phyloP scores from a whole-genome alignment of 345 rosid genomes.

The Crucihimalaya himalaica region DNA sequence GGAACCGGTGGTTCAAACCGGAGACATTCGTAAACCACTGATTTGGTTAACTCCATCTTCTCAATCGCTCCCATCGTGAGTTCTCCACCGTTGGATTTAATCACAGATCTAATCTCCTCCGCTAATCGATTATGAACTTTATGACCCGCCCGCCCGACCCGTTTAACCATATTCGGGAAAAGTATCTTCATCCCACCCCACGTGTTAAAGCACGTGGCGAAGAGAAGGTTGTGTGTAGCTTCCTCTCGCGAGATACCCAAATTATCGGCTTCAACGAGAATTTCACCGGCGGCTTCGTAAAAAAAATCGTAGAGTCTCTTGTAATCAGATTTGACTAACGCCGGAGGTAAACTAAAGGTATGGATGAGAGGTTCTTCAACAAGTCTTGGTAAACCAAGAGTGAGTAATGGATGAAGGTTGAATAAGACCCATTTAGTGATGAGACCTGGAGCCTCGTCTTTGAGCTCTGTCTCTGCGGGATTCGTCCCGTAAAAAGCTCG shows the following conservation, averaged over 20 bases:
- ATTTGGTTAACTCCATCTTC: slow-evolving; percentile 75
- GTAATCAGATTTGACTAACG: slow-evolving; percentile 65
- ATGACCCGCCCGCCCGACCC: slow-evolving; percentile 71
- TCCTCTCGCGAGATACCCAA: slow-evolving; percentile 76
- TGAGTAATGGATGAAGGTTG: slow-evolving; percentile 57
- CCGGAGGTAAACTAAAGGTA: slow-evolving; percentile 62
- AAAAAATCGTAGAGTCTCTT: slow-evolving; percentile 75
- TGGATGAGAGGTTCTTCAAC: slow-evolving; percentile 62
- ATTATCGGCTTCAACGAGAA: slow-evolving; percentile 73
- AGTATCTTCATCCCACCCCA: slow-evolving; percentile 79
- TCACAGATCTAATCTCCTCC: slow-evolving; percentile 67
- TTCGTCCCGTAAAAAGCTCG: slow-evolving; percentile 54
- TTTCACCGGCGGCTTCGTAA: slow-evolving; percentile 48
- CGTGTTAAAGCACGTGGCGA: slow-evolving; percentile 86
- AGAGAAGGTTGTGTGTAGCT: slow-evolving; percentile 77
- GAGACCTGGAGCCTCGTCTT: slow-evolving; percentile 62
- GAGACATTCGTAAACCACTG: slow-evolving; percentile 73
- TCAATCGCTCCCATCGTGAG: slow-evolving; percentile 76
- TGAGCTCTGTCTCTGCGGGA: slow-evolving; percentile 62
- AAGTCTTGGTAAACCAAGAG: slow-evolving; percentile 59
- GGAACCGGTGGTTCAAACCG: slow-evolving; percentile 94
- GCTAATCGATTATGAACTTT: slow-evolving; percentile 63
- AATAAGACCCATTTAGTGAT: slow-evolving; percentile 71
- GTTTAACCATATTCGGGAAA: slow-evolving; percentile 65
- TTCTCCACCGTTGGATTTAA: slow-evolving; percentile 64